A percentile compares a stretch with the other conserved stretches of the same genome.
These are phyloP conservation scores for Neopestalotiopsis sp. DNA, from an alignment of 2,329 filamentous ascomycete genomes.

Conservation along the genomic window DNA sequence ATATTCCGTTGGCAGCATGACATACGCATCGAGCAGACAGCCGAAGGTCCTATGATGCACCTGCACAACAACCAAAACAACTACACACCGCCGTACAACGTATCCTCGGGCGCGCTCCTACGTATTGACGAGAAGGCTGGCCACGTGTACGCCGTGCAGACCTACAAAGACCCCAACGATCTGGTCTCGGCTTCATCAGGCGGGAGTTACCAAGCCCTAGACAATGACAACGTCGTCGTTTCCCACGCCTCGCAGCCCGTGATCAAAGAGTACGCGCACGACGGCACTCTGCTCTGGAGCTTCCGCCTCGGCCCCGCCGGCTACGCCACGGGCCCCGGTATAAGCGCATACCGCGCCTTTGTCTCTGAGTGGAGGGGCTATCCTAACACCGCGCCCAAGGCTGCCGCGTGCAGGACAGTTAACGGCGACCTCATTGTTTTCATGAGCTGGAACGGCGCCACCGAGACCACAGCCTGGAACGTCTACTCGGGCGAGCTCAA, in stretches of 20 bases:
- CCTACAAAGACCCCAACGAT: not conserved
- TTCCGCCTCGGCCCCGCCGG: not conserved
- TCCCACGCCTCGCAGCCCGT: not conserved
- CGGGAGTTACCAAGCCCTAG: not conserved
- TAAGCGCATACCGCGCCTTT: not conserved
- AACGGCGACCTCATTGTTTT: too few species aligned
- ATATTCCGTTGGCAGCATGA: not conserved
- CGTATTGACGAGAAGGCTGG: not conserved
- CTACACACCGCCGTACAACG: not conserved
- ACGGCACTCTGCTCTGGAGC: not conserved
- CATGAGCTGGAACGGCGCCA: constrained; percentile 9
- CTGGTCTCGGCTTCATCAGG: not conserved
- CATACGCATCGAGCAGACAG: not conserved
- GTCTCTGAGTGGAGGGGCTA: not conserved
- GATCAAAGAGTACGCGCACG: not conserved
- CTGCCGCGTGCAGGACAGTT: too few species aligned
- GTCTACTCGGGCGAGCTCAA: not conserved
- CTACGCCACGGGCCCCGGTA: not conserved
- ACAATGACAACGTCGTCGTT: not conserved
- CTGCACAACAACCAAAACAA: not conserved
- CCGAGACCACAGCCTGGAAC: not conserved
- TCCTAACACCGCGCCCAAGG: not conserved
- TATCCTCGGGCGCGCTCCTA: not conserved
- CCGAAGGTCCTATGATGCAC: not conserved
- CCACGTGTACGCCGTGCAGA: not conserved